Evolutionary conservation across 2,329 filamentous ascomycete species (phyloP).

Genomic region (Sporothrix curviconia): DNA sequence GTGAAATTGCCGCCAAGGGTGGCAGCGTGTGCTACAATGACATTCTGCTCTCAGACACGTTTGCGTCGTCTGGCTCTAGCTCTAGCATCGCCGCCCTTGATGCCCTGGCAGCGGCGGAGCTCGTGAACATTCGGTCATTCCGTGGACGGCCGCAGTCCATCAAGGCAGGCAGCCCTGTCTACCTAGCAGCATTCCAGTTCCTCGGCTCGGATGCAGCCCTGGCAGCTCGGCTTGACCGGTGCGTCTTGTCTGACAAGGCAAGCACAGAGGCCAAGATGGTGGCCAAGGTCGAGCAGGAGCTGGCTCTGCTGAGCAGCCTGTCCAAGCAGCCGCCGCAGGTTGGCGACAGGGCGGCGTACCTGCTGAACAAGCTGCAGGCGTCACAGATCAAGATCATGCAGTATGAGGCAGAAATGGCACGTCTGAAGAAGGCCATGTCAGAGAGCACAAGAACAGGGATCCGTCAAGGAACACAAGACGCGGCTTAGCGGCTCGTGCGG

Average conservation of each 20-base stretch:
- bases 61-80: slow-evolving; percentile 54
- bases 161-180: slow-evolving; percentile 77
- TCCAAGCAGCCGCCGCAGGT: slow-evolving; percentile 66
- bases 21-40: slow-evolving; percentile 76
- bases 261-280: slow-evolving; percentile 68
- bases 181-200: slow-evolving; percentile 71
- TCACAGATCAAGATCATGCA: slow-evolving; percentile 68
- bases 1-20: slow-evolving; percentile 54
- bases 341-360: slow-evolving; percentile 59
- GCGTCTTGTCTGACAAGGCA: slow-evolving; percentile 60
- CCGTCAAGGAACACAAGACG: too few species aligned
- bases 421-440: slow-evolving; percentile 63
- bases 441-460: slow-evolving; percentile 20
- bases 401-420: slow-evolving; percentile 65
- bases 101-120: slow-evolving; percentile 74
- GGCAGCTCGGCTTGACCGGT: slow-evolving; percentile 64
- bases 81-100: slow-evolving; percentile 71
- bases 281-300: slow-evolving; percentile 71
- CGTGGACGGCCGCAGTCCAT: slow-evolving; percentile 75
- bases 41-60: slow-evolving; percentile 68
- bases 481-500: too few species aligned
- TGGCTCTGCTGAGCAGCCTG: slow-evolving; percentile 62
- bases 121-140: slow-evolving; percentile 67
- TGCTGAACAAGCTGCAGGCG: slow-evolving; percentile 65
- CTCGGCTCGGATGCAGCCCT: slow-evolving; percentile 68